Evolutionary conservation across 805 yeast genomes (phyloP).

Genomic region (Komagataella pseudopastoris): DNA sequence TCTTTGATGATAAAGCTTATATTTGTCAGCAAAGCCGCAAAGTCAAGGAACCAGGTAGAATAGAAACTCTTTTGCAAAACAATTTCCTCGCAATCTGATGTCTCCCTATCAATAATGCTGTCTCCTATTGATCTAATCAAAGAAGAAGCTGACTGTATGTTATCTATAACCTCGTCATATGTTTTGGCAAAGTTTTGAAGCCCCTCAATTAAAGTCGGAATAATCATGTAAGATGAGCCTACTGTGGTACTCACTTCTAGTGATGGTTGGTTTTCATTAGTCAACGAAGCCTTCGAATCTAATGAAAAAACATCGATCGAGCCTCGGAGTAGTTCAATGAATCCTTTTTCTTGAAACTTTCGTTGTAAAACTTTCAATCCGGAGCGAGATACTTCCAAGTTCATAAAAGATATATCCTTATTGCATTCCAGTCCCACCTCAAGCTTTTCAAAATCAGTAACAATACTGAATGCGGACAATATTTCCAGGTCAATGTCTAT

Average conservation of each 20-base stretch:
- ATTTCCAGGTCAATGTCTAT: slow-evolving; percentile 15
- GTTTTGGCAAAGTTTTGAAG: background rate
- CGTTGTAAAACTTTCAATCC: background rate
- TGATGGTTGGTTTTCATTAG: background rate
- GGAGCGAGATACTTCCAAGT: background rate
- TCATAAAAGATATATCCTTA: background rate
- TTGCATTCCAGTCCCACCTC: background rate
- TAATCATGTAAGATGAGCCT: background rate
- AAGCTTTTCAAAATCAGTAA: background rate
- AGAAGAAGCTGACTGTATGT: background rate
- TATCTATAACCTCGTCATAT: background rate
- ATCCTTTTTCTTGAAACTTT: background rate
- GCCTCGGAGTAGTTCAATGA: background rate
- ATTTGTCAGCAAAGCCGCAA: background rate
- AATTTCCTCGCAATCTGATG: background rate
- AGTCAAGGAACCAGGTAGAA: background rate
- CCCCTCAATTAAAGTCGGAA: background rate
- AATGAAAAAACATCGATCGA: background rate
- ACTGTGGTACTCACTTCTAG: background rate
- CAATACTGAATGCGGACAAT: background rate
- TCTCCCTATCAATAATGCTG: background rate
- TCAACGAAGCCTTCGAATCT: background rate
- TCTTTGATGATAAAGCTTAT: background rate
- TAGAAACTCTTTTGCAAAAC: background rate
- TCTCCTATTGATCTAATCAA: background rate